Percentiles rank a stretch among this genome's conserved stretches.
Evolutionary conservation across 1,284 basidiomycete genomes (phyloP).

Genomic region (Trametes pubescens): DNA sequence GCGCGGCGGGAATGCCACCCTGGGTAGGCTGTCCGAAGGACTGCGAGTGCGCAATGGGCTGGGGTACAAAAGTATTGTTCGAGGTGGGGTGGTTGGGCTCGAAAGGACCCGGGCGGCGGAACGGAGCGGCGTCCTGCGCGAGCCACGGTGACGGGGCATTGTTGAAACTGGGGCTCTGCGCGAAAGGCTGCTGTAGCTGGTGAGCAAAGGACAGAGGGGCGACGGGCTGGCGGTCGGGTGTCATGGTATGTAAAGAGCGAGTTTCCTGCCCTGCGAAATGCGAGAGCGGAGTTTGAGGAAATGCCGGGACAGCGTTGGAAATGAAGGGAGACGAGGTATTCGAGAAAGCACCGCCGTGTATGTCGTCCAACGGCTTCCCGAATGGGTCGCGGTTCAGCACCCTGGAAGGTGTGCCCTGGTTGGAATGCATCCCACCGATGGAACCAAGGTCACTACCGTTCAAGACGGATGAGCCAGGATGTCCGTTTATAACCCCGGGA

Average conservation of each 20-base stretch:
- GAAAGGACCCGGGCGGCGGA: conserved; percentile 53
- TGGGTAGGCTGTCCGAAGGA: conserved; percentile 34
- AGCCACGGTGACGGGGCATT: conserved; percentile 46
- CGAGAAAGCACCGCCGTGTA: conserved; percentile 27
- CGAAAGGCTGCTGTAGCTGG: conserved; percentile 35
- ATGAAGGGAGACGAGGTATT: conserved; percentile 39
- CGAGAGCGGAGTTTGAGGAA: conserved; percentile 42
- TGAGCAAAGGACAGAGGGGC: conserved; percentile 23
- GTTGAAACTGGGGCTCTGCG: conserved; percentile 25
- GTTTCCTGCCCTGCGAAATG: conserved; percentile 37
- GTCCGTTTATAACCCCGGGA: conserved; percentile 18
- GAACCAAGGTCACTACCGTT: conserved; percentile 29
- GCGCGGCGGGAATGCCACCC: conserved; percentile 44
- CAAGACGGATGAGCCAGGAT: conserved; percentile 21
- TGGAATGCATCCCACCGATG: conserved; percentile 30
- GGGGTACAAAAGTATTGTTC: conserved; percentile 36
- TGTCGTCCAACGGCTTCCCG: conserved; percentile 31
- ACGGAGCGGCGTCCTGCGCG: conserved; percentile 42
- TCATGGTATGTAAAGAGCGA: conserved; percentile 35
- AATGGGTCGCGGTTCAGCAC: conserved; percentile 38
- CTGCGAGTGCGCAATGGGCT: conserved; percentile 39
- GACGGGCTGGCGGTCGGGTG: conserved; percentile 37
- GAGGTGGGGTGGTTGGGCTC: conserved; percentile 44
- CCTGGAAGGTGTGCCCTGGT: conserved; percentile 31
- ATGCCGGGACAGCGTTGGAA: conserved; percentile 37